These are phyloP conservation scores for Phytophthora macrochlamydospora DNA, from an alignment of 352 stramenopile genomes.

Conservation along the genomic window DNA sequence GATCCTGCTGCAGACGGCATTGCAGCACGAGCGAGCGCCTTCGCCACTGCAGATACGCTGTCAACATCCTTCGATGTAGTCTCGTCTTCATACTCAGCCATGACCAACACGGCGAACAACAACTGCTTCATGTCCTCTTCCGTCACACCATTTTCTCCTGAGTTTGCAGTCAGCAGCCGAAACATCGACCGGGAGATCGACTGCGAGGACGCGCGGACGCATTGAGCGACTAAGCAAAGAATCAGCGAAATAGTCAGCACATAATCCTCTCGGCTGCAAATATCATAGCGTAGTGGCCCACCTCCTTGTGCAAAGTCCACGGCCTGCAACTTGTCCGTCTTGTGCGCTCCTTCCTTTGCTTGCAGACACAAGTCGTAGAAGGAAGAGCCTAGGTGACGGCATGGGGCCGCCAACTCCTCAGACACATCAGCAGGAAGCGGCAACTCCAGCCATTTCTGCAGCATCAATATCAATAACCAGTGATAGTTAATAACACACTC, in stretches of 20 bases:
- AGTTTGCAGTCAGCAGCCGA: constrained; percentile 47
- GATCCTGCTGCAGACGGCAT: constrained; percentile 28
- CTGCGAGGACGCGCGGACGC: constrained; percentile 68
- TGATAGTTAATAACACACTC: constrained; percentile 5
- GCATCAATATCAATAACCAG: not conserved
- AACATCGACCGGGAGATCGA: constrained; percentile 61
- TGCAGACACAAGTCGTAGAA: constrained; percentile 67
- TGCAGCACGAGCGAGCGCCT: constrained; percentile 48
- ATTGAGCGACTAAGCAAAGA: constrained; percentile 55
- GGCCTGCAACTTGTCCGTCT: constrained; percentile 34
- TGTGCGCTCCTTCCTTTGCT: constrained; percentile 20
- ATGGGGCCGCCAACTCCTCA: constrained; percentile 27
- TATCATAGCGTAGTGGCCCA: constrained; percentile 10
- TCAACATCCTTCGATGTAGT: constrained; percentile 30
- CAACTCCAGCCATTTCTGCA: constrained; percentile 54
- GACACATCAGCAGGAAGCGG: constrained; percentile 31
- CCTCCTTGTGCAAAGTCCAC: constrained; percentile 72
- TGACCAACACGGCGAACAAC: constrained; percentile 54
- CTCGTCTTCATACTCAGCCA: constrained; percentile 45
- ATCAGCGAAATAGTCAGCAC: constrained; percentile 5
- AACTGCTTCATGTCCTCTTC: constrained; percentile 51
- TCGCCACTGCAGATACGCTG: constrained; percentile 36
- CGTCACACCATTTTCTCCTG: constrained; percentile 34
- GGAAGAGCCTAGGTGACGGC: constrained; percentile 36
- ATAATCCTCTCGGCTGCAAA: no score